Percentiles rank a stretch among this genome's conserved stretches.
These are phyloP conservation scores for Aegilops umbellulata DNA, from an alignment of 176 grass and related monocot genomes.

Conservation along the genomic window DNA sequence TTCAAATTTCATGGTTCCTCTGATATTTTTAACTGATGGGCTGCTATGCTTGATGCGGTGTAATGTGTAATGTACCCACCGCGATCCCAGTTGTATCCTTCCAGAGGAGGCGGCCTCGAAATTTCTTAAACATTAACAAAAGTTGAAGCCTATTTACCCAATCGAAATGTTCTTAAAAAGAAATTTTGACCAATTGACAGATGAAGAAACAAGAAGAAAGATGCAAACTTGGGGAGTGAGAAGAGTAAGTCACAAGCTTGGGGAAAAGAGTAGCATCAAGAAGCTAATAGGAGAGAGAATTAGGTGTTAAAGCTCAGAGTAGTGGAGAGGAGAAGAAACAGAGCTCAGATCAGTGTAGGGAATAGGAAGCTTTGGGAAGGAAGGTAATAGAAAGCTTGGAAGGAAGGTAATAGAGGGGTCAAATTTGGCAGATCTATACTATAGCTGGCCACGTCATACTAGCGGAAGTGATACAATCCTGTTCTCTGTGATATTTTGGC, in stretches of 20 bases:
- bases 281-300: neutral
- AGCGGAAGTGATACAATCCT: neutral
- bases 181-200: neutral
- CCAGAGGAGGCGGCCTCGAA: neutral
- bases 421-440: slow-evolving; percentile 1
- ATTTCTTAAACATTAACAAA: neutral
- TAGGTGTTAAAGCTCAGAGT: neutral
- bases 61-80: neutral
- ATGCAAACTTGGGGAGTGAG: neutral
- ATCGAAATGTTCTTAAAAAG: neutral
- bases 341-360: neutral
- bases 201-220: neutral
- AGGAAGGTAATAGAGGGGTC: neutral
- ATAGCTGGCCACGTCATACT: slow-evolving; percentile 3
- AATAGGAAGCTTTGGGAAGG: neutral
- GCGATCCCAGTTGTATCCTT: neutral
- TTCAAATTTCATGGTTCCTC: neutral
- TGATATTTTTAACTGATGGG: neutral
- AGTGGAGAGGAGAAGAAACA: neutral
- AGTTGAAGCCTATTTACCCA: neutral
- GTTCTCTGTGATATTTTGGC: neutral
- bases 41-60: neutral
- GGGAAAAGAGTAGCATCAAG: neutral
- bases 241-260: neutral
- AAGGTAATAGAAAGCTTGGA: too few species aligned